These are phyloP conservation scores for Angomonas ambiguus DNA, from an alignment of 208 protist genomes.

Conservation along the genomic window DNA sequence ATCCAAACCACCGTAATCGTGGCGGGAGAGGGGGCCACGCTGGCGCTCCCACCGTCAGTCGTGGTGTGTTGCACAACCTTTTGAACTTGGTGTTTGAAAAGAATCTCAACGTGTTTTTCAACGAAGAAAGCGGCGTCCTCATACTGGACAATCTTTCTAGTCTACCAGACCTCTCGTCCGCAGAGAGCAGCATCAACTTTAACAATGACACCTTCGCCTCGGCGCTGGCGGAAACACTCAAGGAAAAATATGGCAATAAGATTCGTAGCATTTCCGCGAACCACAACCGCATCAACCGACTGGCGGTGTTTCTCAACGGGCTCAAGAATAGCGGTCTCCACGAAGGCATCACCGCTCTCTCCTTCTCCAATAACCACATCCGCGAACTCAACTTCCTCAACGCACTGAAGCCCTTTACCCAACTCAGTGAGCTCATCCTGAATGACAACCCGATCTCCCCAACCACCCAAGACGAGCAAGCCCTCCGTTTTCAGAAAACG, in stretches of 20 bases:
- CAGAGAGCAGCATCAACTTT: conserved; percentile 75
- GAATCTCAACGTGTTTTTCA: conserved; percentile 36
- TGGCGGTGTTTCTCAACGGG: conserved; percentile 55
- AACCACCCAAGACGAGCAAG: conserved; percentile 12
- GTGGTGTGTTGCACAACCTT: conserved; percentile 76
- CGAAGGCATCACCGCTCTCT: conserved; percentile 64
- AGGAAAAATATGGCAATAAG: conserved; percentile 44
- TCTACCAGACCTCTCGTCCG: conserved; percentile 47
- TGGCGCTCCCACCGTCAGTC: conserved; percentile 19
- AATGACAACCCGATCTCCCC: conserved; percentile 49
- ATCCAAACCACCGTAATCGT: conserved; percentile 18
- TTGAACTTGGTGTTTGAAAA: conserved; percentile 80
- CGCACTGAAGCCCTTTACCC: conserved; percentile 51
- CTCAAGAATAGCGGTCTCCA: conserved; percentile 58
- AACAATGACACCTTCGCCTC: conserved; percentile 80
- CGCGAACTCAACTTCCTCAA: conserved; percentile 46
- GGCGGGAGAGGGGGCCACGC: conserved; percentile 22
- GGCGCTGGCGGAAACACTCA: conserved; percentile 60
- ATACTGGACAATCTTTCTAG: conserved; percentile 56
- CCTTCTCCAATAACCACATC: conserved; percentile 66
- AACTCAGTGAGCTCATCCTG: conserved; percentile 65
- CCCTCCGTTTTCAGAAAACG: conserved; percentile 32
- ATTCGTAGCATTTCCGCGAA: conserved; percentile 61
- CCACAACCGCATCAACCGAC: conserved; percentile 64
- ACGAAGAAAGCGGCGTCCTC: conserved; percentile 41